Percentiles rank a stretch among this genome's conserved stretches.
phyloP scores from a whole-genome alignment of 441 rosid species.

The Jatropha multifida region DNA sequence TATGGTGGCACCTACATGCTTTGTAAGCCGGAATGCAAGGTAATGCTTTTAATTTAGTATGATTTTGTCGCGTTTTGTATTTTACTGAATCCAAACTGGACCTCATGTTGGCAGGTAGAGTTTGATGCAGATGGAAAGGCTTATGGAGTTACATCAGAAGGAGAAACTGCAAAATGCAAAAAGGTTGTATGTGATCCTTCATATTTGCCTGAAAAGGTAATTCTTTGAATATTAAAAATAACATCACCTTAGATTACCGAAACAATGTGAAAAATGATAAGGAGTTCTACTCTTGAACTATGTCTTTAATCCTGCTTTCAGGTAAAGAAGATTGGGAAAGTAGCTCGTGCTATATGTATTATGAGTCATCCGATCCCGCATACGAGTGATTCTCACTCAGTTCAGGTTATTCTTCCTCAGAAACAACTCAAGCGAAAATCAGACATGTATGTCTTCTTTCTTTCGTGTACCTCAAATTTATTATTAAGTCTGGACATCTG shows the following conservation, averaged over 20 bases:
- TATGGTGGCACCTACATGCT: constrained; percentile 92
- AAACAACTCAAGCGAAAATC: constrained; percentile 83
- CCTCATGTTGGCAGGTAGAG: constrained; percentile 49
- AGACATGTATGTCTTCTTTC: constrained; percentile 51
- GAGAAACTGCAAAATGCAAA: constrained; percentile 87
- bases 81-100: neutral
- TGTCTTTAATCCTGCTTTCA: constrained; percentile 22
- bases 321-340: constrained; percentile 78
- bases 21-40: constrained; percentile 85
- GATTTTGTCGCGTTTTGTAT: neutral
- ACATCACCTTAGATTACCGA: too few relatives aligned
- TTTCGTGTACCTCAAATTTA: neutral
- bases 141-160: constrained; percentile 68
- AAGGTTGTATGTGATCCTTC: constrained; percentile 88
- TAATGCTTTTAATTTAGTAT: constrained; percentile 17
- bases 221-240: too few relatives aligned
- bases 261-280: neutral
- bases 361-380: constrained; percentile 82
- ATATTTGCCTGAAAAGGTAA: constrained; percentile 73
- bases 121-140: constrained; percentile 69
- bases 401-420: constrained; percentile 77
- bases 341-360: constrained; percentile 75
- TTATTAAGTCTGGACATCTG: neutral
- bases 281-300: neutral
- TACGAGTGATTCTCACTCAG: constrained; percentile 78